These are phyloP conservation scores for Cytospora schulzeri DNA, from an alignment of 2,329 filamentous ascomycete species.

Conservation along the genomic window DNA sequence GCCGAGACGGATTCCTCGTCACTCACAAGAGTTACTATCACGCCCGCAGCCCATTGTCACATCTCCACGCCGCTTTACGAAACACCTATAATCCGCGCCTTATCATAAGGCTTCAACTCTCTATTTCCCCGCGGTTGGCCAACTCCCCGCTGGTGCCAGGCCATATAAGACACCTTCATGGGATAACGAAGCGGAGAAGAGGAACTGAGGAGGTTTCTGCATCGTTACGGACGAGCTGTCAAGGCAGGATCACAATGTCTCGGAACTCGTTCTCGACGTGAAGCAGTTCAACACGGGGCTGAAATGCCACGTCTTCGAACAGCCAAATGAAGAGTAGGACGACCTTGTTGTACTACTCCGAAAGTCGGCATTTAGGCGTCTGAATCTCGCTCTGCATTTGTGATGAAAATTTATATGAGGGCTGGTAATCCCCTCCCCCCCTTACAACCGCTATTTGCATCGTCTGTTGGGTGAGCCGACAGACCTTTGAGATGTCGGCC, in stretches of 20 bases:
- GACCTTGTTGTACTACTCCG: slow-evolving; percentile 32
- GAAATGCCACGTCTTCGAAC: slow-evolving; percentile 36
- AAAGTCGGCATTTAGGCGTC: slow-evolving; percentile 34
- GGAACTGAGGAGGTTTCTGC: slow-evolving; percentile 38
- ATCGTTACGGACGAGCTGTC: slow-evolving; percentile 35
- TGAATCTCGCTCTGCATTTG: slow-evolving; percentile 35
- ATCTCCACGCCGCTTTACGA: slow-evolving; percentile 41
- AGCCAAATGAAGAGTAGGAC: slow-evolving; percentile 32
- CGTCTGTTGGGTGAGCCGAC: background rate
- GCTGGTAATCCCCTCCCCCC: slow-evolving; percentile 8
- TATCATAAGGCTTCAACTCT: slow-evolving; percentile 44
- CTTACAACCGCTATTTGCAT: no score
- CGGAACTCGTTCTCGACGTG: slow-evolving; percentile 40
- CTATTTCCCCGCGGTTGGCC: slow-evolving; percentile 40
- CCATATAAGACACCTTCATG: background rate
- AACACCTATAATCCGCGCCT: slow-evolving; percentile 45
- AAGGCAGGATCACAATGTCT: slow-evolving; percentile 31
- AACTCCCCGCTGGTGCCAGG: background rate
- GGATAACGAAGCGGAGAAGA: slow-evolving; percentile 27
- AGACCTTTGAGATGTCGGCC: slow-evolving; percentile 32
- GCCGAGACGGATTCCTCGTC: slow-evolving; percentile 30
- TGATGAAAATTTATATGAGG: slow-evolving; percentile 10
- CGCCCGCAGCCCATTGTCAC: slow-evolving; percentile 42
- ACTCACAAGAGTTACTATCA: slow-evolving; percentile 43
- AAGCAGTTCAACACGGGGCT: slow-evolving; percentile 37